phyloP scores from a whole-genome alignment of 345 rosid species.

The Litchi chinensis region DNA sequence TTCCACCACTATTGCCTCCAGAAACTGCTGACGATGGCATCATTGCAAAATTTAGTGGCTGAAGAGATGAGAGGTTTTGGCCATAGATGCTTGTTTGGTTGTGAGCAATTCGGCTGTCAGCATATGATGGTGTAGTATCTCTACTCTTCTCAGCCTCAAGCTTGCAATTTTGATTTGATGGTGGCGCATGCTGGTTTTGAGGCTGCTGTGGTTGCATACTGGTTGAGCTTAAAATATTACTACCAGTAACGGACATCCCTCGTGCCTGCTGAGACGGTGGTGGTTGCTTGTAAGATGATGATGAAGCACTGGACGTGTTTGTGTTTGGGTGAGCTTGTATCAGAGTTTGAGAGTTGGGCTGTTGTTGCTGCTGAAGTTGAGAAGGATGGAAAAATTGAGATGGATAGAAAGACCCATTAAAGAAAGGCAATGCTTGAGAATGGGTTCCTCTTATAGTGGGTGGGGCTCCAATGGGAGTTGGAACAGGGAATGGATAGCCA shows the following conservation, averaged over 20 bases:
- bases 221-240: slow-evolving; percentile 29
- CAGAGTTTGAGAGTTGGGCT: slow-evolving; percentile 19
- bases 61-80: slow-evolving; percentile 41
- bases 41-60: slow-evolving; percentile 49
- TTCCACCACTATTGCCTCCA: slow-evolving; percentile 21
- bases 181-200: slow-evolving; percentile 20
- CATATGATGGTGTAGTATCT: slow-evolving; percentile 27
- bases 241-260: slow-evolving; percentile 25
- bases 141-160: slow-evolving; percentile 39
- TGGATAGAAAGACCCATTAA: slow-evolving; percentile 52
- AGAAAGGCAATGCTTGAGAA: slow-evolving; percentile 47
- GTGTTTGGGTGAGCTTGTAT: slow-evolving; percentile 37
- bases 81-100: slow-evolving; percentile 36
- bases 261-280: slow-evolving; percentile 30
- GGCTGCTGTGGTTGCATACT: slow-evolving; percentile 38
- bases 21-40: slow-evolving; percentile 27
- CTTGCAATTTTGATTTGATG: slow-evolving; percentile 39
- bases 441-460: slow-evolving; percentile 41
- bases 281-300: slow-evolving; percentile 50
- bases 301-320: slow-evolving; percentile 44
- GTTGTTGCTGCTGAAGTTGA: slow-evolving; percentile 50
- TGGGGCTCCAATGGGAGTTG: slow-evolving; percentile 35
- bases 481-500: slow-evolving; percentile 44
- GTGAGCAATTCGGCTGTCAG: slow-evolving; percentile 28
- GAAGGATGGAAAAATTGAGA: slow-evolving; percentile 54